Conservation (phyloP, 75 land plant species). For the Picea glauca region DNA sequence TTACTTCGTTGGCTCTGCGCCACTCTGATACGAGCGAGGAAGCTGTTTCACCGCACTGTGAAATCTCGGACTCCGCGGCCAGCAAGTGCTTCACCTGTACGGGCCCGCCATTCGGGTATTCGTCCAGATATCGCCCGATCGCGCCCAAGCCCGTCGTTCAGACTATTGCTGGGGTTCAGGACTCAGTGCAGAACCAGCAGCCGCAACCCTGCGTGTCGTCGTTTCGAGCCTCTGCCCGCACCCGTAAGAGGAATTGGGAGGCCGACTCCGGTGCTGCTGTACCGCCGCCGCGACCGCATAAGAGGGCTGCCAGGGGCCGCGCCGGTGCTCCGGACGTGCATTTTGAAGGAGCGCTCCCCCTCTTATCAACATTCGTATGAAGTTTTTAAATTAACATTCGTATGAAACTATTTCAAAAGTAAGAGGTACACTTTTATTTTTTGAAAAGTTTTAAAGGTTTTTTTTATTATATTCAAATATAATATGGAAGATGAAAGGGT, state of each 20-base stretch:
- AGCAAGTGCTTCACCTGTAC: no score
- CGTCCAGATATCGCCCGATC: conserved; percentile 84
- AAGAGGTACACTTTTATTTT: no score
- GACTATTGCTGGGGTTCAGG: neutral
- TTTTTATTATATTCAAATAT: no score
- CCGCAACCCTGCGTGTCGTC: neutral
- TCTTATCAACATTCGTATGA: no score
- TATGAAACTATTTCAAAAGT: no score
- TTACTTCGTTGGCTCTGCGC: neutral
- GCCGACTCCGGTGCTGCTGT: neutral
- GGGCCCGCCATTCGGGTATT: neutral
- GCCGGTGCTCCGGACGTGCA: neutral
- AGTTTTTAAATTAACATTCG: no score
- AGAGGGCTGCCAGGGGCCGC: neutral
- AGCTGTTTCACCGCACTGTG: neutral
- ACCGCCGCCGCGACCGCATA: neutral
- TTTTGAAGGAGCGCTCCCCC: neutral
- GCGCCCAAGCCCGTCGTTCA: conserved; percentile 73
- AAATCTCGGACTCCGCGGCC: neutral
- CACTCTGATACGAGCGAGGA: conserved; percentile 12
- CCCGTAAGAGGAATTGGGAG: neutral
- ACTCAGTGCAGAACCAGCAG: neutral
- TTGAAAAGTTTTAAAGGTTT: no score
- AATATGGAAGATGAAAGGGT: no score
- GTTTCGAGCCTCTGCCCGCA: neutral